A percentile compares a stretch with the other conserved stretches of the same genome.
phyloP scores from a whole-genome alignment of 2,329 filamentous ascomycete genomes.

The Fusarium sp. region DNA sequence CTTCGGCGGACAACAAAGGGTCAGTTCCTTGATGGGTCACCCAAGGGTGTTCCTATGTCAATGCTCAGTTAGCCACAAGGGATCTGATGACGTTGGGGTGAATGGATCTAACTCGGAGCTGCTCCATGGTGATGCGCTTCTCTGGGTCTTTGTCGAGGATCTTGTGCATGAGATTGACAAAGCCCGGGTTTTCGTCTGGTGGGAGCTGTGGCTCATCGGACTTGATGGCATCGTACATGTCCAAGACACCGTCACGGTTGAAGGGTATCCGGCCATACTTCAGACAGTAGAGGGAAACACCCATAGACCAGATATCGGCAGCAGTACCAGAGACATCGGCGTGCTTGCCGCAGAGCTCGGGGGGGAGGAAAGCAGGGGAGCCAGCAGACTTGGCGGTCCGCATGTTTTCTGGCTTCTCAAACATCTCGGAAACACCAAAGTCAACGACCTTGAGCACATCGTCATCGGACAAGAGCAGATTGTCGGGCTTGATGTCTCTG shows the following conservation, averaged over 20 bases:
- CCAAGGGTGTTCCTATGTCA: constrained; percentile 87
- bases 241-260: constrained; percentile 82
- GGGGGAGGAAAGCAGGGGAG: constrained; percentile 94
- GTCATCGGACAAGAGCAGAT: constrained; percentile 89
- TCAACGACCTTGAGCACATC: constrained; percentile 98
- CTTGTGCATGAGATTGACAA: constrained; percentile 80
- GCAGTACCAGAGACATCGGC: constrained; percentile 90
- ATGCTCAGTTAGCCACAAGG: constrained; percentile 10
- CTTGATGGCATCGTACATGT: constrained; percentile 92
- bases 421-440: constrained; percentile 99
- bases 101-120: constrained; percentile 79
- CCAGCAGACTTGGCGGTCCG: constrained; percentile 93
- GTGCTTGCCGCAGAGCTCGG: constrained; percentile 91
- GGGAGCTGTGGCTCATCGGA: constrained; percentile 76
- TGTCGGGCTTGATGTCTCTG: constrained; percentile 98
- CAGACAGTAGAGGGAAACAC: constrained; percentile 92
- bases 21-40: constrained; percentile 87
- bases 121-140: constrained; percentile 86
- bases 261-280: constrained; percentile 93
- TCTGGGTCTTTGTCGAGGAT: constrained; percentile 89
- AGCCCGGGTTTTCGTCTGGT: constrained; percentile 74
- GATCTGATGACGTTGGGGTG: not conserved
- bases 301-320: constrained; percentile 99
- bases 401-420: constrained; percentile 89
- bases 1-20: constrained; percentile 82